Percentiles rank a stretch among this genome's conserved stretches.
These are phyloP conservation scores for Erysiphe pisi DNA, from an alignment of 2,329 filamentous ascomycete species.

Conservation along the genomic window DNA sequence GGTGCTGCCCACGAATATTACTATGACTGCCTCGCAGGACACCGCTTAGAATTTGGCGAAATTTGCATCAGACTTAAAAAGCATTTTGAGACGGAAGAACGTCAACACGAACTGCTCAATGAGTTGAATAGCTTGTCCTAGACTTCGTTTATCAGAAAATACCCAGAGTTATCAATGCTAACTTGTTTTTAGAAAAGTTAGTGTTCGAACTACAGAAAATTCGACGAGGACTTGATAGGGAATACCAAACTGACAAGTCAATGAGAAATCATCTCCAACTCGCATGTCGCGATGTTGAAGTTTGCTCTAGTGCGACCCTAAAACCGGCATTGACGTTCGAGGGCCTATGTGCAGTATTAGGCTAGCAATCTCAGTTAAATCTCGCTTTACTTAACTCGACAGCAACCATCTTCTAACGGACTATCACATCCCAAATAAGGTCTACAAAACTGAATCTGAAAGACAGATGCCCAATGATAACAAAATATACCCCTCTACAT, in stretches of 20 bases:
- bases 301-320: not conserved
- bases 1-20: constrained; percentile 17
- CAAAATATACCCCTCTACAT: too few relatives aligned
- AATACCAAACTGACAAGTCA: not conserved
- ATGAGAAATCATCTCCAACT: not conserved
- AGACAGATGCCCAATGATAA: too few relatives aligned
- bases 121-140: not conserved
- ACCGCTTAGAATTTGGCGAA: not conserved
- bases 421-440: too few relatives aligned
- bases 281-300: not conserved
- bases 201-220: constrained; percentile 10
- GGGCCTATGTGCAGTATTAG: not conserved
- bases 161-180: not conserved
- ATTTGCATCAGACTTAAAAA: constrained; percentile 6
- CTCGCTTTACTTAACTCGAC: too few relatives aligned
- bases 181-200: constrained; percentile 19
- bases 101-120: not conserved
- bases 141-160: not conserved
- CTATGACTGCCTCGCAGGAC: not conserved
- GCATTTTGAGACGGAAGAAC: constrained; percentile 25
- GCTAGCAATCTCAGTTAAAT: not conserved
- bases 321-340: not conserved
- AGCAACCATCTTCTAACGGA: too few relatives aligned
- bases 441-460: too few relatives aligned
- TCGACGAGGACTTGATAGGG: not conserved